Evolutionary conservation across 306 rosid species (phyloP), one percentile per base, ranked within the genome.

Genomic region (Spatholobus suberectus): DNA sequence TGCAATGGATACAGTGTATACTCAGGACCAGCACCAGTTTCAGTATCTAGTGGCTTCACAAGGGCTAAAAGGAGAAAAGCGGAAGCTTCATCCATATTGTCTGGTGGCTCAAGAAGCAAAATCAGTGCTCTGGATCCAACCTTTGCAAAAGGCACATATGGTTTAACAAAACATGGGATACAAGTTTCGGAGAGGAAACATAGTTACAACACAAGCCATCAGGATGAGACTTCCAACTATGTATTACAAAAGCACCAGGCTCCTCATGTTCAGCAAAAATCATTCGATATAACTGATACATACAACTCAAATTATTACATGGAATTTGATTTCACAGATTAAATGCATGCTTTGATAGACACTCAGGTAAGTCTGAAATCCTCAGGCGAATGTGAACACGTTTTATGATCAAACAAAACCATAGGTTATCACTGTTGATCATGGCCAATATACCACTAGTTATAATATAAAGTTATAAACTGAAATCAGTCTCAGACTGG

Each of bases 91-190:
- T 96, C 98, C 14, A 75, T 89, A 15, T 70, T 94, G 72, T 96
- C 99, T 46, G 95, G 91, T 40, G 89, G 97, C 15, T 87, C 94
- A 44, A 90, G 87, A 83, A 93, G 99, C 88, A 95, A 92, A 78
- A 79, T 92, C 77, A 95, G 97, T 85, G 90, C 88, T 29, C 54
- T 96, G 32, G 99, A 96, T 81, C 90, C 99, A 59, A 83, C 90
- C 4, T 96, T 92, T 70, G 98, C 97, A 24, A 90, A 80, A 73
- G 83, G 81, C 65, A 81, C 91, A 0, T 87, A 85, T 26, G 85
- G 86, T 63, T 29, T 82, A 26, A 51, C 88, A 5, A 90, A 74
- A 83, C 80, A 49, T 8, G 82, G 73, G 79, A 84, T 38, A 34
- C 57, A 86, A 17, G 81, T 83, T 72, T 79, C 88, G 12, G 66